These are phyloP conservation scores for Daedaleopsis nitida DNA, from an alignment of 768 basidiomycete genomes.

Conservation along the genomic window DNA sequence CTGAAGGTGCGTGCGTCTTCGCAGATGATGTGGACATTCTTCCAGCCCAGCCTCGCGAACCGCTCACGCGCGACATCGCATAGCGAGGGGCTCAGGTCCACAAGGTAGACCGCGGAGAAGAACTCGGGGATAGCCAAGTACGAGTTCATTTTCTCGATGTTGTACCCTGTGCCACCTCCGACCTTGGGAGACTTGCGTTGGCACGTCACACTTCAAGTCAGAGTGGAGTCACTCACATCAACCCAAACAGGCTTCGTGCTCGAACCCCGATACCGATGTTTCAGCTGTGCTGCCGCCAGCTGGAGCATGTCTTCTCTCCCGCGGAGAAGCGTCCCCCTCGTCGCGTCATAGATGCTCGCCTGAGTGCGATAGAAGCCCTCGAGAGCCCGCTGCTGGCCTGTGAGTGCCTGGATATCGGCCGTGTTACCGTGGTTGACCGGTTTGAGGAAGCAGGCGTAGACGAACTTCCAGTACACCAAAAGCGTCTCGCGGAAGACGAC, in stretches of 20 bases:
- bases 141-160: conserved; percentile 73
- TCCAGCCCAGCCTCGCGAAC: conserved; percentile 69
- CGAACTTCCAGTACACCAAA: conserved; percentile 16
- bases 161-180: conserved; percentile 46
- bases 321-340: conserved; percentile 59
- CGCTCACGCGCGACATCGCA: conserved; percentile 71
- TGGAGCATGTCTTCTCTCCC: conserved; percentile 74
- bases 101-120: conserved; percentile 70
- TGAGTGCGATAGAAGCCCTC: conserved; percentile 66
- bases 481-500: conserved; percentile 4
- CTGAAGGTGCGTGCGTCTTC: conserved; percentile 72
- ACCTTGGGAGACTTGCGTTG: background rate
- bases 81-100: conserved; percentile 74
- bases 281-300: conserved; percentile 63
- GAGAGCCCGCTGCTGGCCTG: conserved; percentile 16
- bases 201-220: background rate
- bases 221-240: conserved; percentile 52
- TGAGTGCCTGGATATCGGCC: conserved; percentile 8
- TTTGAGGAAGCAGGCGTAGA: conserved; percentile 22
- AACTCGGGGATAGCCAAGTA: conserved; percentile 59
- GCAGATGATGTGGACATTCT: conserved; percentile 68
- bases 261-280: conserved; percentile 41
- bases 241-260: conserved; percentile 65
- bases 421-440: conserved; percentile 13
- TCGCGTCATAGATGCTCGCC: conserved; percentile 73